A percentile compares a stretch with the other conserved stretches of the same genome.
Conservation (phyloP, 2,329 filamentous ascomycete species). For the Neodidymelliopsis sp. region DNA sequence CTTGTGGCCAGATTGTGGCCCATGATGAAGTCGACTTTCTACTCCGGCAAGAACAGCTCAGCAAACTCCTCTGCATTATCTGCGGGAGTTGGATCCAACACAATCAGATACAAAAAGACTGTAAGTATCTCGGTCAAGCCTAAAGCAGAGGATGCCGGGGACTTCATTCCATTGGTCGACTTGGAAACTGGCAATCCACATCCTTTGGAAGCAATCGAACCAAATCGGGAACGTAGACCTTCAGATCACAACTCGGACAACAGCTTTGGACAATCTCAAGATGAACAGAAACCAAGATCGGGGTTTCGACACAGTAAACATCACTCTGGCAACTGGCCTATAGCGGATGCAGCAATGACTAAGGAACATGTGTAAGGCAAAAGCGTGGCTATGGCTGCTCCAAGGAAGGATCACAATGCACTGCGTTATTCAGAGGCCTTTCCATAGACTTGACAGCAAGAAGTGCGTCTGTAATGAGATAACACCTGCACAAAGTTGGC, state of each 20-base stretch:
- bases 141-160: slow-evolving; percentile 22
- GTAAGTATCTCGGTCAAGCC: slow-evolving; percentile 25
- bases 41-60: slow-evolving; percentile 14
- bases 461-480: too few species aligned
- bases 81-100: neutral
- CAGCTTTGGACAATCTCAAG: neutral
- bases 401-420: too few species aligned
- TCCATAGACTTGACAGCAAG: too few species aligned
- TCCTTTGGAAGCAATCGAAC: neutral
- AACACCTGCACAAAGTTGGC: too few species aligned
- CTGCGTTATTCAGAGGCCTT: too few species aligned
- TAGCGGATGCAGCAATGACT: neutral
- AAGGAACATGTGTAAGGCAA: neutral
- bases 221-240: neutral
- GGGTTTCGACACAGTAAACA: neutral
- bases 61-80: slow-evolving; percentile 1
- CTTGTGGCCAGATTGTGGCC: slow-evolving; percentile 25
- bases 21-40: slow-evolving; percentile 23
- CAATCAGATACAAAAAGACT: slow-evolving; percentile 6
- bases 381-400: too few species aligned
- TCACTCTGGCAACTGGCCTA: neutral
- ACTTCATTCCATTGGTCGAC: slow-evolving; percentile 32
- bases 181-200: slow-evolving; percentile 24
- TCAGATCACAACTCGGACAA: too few species aligned
- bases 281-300: neutral